phyloP scores from a whole-genome alignment of 2,329 filamentous ascomycete species.

The Meredithiella fracta region DNA sequence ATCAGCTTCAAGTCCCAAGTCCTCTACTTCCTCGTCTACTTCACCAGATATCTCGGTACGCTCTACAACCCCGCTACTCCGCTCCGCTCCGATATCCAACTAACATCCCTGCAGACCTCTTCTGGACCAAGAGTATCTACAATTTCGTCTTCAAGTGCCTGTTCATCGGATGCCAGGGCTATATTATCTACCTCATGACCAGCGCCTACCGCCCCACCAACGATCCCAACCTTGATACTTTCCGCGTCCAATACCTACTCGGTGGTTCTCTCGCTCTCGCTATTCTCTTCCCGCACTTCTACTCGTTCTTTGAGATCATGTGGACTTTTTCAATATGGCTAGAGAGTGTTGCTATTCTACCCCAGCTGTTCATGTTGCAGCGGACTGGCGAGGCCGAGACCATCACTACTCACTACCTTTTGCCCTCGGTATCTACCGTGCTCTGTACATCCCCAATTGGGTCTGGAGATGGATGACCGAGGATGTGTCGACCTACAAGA shows the following conservation, averaged over 20 bases:
- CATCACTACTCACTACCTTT: constrained; percentile 99
- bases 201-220: constrained; percentile 95
- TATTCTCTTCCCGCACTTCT: constrained; percentile 70
- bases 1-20: constrained; percentile 99
- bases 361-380: constrained; percentile 96
- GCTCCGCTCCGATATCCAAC: background rate
- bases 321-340: constrained; percentile 99
- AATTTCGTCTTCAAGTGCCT: constrained; percentile 92
- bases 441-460: constrained; percentile 98
- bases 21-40: constrained; percentile 83
- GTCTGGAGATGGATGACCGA: constrained; percentile 78
- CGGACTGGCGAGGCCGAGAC: constrained; percentile 95
- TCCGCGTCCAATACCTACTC: constrained; percentile 88
- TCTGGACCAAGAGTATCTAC: constrained; percentile 71
- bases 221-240: constrained; percentile 92
- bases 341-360: constrained; percentile 88
- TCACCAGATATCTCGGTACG: constrained; percentile 77
- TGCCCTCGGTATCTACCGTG: constrained; percentile 77
- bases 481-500: constrained; percentile 38
- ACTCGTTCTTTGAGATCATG: constrained; percentile 67
- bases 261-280: constrained; percentile 65
- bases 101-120: constrained; percentile 46
- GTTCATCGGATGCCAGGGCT: constrained; percentile 78
- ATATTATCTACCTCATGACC: constrained; percentile 96
- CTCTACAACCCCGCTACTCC: constrained; percentile 4